Evolutionary conservation across 1,284 basidiomycete species (phyloP), one percentile per base, ranked within the genome.

Genomic region (Anthracocystis walkeri): DNA sequence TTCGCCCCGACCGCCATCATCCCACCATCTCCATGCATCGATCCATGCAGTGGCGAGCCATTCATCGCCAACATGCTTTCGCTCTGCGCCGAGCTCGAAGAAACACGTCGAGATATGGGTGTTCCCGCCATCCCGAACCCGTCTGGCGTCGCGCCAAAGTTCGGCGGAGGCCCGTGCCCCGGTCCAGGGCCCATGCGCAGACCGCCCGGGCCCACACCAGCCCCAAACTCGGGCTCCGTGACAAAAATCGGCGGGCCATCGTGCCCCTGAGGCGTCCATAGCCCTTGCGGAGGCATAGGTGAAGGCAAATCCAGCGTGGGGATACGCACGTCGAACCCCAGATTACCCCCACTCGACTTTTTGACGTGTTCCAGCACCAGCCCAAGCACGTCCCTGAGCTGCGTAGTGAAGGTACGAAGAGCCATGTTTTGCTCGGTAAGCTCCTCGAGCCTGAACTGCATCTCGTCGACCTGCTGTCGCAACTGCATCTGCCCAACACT

Each of bases 171-270:
- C 2, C 46, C 61, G 23, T 65, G 61, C 31, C 48, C 46, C 25
- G 57, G 54, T 11, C 61, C 50, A 25, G 58, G 54, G 40, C 59
- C 63, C 55, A 72, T 65, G 38, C 69, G 59, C 40, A 71, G 29
- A 4, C 68, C 68, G 21, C 56, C 58, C 0, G 55, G 62, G 12
- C 60, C 67, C 7, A 63, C 57, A 5, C 65, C 62, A 1, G 58
- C 62, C 11, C 75, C 76, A 40, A 71, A 70, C n/a, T 72, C 67
- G 27, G 77, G 77, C 58, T 80, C 79, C 18, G 79, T 80, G 29
- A 80, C 68, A 58, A 80, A 80, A 48, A 80, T 80, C 4, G 79
- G 74, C 25, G 79, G 79, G n/a, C 77, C 70, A 35, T 80, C 79
- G 42, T 78, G 75, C 23, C 60, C 60, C 57, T 73, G 70, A n/a